Conservation (phyloP, 805 yeast genomes). For the Teunomyces pallodes region DNA sequence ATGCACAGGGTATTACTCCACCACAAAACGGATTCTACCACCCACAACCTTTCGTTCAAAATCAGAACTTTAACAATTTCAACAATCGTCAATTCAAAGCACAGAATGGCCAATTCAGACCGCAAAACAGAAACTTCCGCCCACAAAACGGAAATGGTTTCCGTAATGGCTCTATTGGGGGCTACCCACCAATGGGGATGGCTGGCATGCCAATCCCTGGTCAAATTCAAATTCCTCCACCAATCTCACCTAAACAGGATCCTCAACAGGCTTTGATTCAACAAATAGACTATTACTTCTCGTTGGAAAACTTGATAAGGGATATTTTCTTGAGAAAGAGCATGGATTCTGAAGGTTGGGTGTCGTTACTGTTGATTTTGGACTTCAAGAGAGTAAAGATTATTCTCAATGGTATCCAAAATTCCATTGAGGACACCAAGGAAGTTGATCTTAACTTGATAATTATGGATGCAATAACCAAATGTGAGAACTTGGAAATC, state of each 20-base stretch:
- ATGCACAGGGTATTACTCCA: conserved; percentile 3
- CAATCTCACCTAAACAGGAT: conserved; percentile 46
- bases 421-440: conserved; percentile 25
- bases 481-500: conserved; percentile 52
- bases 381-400: conserved; percentile 74
- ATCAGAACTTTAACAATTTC: conserved; percentile 22
- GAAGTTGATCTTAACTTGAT: conserved; percentile 24
- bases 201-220: conserved; percentile 10
- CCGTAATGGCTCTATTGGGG: conserved; percentile 18
- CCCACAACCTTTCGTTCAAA: conserved; percentile 28
- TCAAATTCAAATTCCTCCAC: conserved; percentile 40
- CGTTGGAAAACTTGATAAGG: conserved; percentile 80
- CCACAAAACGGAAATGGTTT: conserved; percentile 14
- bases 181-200: conserved; percentile 4
- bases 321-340: conserved; percentile 80
- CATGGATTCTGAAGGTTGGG: conserved; percentile 75
- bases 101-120: conserved; percentile 17
- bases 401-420: conserved; percentile 40
- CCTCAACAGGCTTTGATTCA: conserved; percentile 43
- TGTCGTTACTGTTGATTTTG: conserved; percentile 60
- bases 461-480: conserved; percentile 52
- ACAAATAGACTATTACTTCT: conserved; percentile 89
- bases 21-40: conserved; percentile 27
- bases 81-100: conserved; percentile 29
- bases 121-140: conserved; percentile 13